phyloP scores from a whole-genome alignment of 208 protist genomes.

The Acanthamoeba sp. region DNA sequence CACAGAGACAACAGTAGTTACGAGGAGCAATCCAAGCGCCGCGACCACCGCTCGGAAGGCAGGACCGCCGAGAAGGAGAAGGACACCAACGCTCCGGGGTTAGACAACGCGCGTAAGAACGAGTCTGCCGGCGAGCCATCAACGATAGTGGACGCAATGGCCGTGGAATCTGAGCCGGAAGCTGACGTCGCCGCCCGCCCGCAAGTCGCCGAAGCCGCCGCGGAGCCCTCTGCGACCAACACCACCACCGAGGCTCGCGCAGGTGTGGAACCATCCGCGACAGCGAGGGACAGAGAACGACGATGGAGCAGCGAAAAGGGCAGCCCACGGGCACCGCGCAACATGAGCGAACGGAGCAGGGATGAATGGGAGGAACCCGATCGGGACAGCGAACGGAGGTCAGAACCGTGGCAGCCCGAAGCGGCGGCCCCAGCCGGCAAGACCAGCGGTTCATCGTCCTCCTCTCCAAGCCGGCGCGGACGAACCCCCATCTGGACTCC shows the following conservation, averaged over 20 bases:
- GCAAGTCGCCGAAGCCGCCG: background rate
- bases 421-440: background rate
- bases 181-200: too few species aligned
- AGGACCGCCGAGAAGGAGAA: too few species aligned
- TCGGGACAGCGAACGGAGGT: background rate
- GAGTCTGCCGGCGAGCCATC: too few species aligned
- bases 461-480: background rate
- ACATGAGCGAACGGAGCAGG: background rate
- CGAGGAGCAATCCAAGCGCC: too few species aligned
- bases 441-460: background rate
- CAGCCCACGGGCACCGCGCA: background rate
- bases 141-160: too few species aligned
- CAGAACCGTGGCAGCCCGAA: background rate
- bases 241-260: background rate
- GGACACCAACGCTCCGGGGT: too few species aligned
- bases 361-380: background rate
- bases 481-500: background rate
- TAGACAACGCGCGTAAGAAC: too few species aligned
- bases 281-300: background rate
- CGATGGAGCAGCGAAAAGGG: background rate
- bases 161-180: too few species aligned
- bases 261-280: background rate
- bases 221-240: background rate
- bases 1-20: too few species aligned
- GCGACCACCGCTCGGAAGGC: too few species aligned